These are phyloP conservation scores for Lathyrus oleraceus DNA, from an alignment of 306 rosid species.

Conservation along the genomic window DNA sequence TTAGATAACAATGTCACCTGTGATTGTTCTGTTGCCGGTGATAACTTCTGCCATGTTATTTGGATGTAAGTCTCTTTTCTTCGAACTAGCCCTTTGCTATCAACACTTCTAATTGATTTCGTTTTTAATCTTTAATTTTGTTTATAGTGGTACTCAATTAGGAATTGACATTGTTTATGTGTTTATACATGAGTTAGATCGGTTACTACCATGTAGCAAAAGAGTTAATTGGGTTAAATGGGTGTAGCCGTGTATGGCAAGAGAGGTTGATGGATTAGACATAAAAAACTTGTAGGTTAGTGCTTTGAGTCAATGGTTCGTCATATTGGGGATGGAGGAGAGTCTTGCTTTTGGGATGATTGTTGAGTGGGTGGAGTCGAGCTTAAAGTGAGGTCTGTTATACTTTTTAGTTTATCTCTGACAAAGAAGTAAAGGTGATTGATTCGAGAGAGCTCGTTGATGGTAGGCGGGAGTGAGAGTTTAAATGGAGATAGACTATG, in stretches of 20 bases:
- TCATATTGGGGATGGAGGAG: neutral
- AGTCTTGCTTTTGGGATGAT: neutral
- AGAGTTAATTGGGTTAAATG: neutral
- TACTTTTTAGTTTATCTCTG: neutral
- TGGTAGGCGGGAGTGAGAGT: neutral
- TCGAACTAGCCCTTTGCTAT: neutral
- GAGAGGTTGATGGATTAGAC: no score
- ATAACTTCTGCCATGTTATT: constrained; percentile 26
- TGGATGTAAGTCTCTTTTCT: neutral
- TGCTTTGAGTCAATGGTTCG: neutral
- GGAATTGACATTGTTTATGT: neutral
- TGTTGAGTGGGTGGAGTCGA: neutral
- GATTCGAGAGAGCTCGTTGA: neutral
- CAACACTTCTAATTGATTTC: no score
- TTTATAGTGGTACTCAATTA: neutral
- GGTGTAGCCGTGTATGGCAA: neutral
- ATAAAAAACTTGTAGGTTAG: neutral
- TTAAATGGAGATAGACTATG: neutral
- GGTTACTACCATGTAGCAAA: neutral
- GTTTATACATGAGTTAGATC: neutral
- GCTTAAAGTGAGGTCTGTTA: neutral
- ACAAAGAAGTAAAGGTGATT: neutral
- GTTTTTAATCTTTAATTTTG: no score
- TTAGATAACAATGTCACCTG: neutral
- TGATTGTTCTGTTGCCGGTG: constrained; percentile 14